Evolutionary conservation across 371 early-diverging fungal genomes (phyloP), one percentile per base, ranked within the genome.

Genomic region (Zychaea mexicana): DNA sequence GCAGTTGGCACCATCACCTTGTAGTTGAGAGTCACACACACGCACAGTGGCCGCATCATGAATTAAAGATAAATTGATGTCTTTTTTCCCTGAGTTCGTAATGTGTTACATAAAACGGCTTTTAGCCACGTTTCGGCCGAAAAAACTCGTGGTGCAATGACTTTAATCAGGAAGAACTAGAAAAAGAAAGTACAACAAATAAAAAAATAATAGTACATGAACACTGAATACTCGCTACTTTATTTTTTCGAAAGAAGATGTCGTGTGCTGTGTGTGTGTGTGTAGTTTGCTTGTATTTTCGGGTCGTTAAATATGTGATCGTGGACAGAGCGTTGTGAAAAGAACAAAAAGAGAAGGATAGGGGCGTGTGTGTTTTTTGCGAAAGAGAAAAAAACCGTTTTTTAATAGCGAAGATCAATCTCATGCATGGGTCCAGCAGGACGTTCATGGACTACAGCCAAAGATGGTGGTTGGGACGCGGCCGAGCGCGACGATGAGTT

Each of bases 361-460:
- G 26, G 10, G 12, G 52, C 32, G 55, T 54, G 27, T 56, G 28
- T 33, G 49, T 49, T 49, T 13, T 0, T 42, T 4, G 42, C 4
- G 42, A 17, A 42, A 36, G 8, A 36, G 0, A 10, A 15, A 15
- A 36, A 36, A 8, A 36, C 10, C 15, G 36, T 42, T 4, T 42
- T 49, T 55, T 39, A 67, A 55, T 67, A 62, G n/a, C 67, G 67
- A 62, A 67, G 62, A 58, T 67, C 67, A 53, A 67, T 58, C 46
- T 67, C 67, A 36, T 67, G 67, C 67, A 67, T 45, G 17, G 58
- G 53, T 56, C 57, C 62, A 42, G 21, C 27, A 31, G 60, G 60
- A 52, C 57, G 57, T 31, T 65, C 69, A 45, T 66, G 53, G 30
- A 70, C 60, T 55, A 66, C 30, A 13, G 70, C 70, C 32, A 71